These are phyloP conservation scores for Blastobotrys persicus DNA, from an alignment of 1,139 yeast species.

Conservation along the genomic window DNA sequence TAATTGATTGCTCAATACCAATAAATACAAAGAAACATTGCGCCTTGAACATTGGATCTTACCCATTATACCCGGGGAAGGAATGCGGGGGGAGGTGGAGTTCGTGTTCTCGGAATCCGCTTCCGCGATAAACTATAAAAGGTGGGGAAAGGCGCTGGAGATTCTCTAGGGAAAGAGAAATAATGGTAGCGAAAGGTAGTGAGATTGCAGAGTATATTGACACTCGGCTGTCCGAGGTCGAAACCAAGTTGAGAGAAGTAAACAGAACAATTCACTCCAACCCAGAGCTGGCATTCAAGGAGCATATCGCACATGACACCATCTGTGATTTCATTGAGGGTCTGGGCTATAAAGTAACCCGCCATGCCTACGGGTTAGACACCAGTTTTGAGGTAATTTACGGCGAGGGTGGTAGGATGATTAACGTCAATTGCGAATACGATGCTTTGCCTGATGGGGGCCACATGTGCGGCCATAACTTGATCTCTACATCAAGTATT, in stretches of 20 bases:
- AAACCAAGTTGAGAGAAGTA: slow-evolving; percentile 9
- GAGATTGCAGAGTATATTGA: background rate
- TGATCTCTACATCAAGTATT: slow-evolving; percentile 28
- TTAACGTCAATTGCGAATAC: slow-evolving; percentile 16
- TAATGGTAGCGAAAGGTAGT: background rate
- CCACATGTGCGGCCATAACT: slow-evolving; percentile 35
- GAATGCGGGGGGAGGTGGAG: no score
- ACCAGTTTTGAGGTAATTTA: slow-evolving; percentile 14
- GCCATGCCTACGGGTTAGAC: slow-evolving; percentile 19
- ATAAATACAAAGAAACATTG: no score
- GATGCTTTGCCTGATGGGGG: slow-evolving; percentile 33
- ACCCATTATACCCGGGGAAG: no score
- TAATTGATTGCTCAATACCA: no score
- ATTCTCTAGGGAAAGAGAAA: background rate
- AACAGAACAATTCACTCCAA: slow-evolving; percentile 14
- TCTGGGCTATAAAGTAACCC: slow-evolving; percentile 14
- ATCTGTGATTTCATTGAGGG: slow-evolving; percentile 14
- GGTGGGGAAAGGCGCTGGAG: background rate
- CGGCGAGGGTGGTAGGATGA: slow-evolving; percentile 14
- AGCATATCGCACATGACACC: slow-evolving; percentile 15
- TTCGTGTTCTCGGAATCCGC: background rate
- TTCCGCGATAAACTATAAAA: background rate
- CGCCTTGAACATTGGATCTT: no score
- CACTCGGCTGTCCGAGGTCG: background rate
- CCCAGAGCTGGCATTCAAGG: slow-evolving; percentile 15